phyloP scores from a whole-genome alignment of 352 stramenopile genomes.

The Phytophthora hybrid region DNA sequence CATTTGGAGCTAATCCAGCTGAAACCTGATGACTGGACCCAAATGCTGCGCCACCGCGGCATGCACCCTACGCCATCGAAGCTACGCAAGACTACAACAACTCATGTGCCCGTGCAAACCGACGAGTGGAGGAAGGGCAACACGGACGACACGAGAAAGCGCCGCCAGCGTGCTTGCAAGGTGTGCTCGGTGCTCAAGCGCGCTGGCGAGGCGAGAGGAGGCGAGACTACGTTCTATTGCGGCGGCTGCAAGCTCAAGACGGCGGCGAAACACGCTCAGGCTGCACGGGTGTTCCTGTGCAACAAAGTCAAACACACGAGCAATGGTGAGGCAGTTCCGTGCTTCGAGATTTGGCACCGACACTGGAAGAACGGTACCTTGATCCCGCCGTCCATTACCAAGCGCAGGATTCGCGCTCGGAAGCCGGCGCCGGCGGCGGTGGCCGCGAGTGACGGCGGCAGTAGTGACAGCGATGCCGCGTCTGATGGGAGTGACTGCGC shows the following conservation, averaged over 20 bases:
- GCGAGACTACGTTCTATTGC: slow-evolving; percentile 14
- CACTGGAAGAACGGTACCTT: slow-evolving; percentile 3
- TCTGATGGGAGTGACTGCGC: too few relatives aligned
- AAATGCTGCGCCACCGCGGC: not conserved
- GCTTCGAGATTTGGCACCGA: slow-evolving; percentile 18
- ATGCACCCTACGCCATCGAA: not conserved
- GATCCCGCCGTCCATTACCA: slow-evolving; percentile 2
- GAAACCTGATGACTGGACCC: not conserved
- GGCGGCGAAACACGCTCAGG: not conserved
- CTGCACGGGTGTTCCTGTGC: slow-evolving; percentile 2
- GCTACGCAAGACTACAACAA: not conserved
- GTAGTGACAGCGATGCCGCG: too few relatives aligned
- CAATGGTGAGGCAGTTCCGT: not conserved
- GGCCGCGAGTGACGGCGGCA: too few relatives aligned
- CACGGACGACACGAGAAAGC: not conserved
- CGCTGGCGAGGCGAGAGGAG: not conserved
- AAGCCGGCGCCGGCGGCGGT: too few relatives aligned
- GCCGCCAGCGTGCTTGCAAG: too few relatives aligned
- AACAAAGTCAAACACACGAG: slow-evolving; percentile 18
- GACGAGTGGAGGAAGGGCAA: slow-evolving; percentile 1
- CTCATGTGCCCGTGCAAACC: not conserved
- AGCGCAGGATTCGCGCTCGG: slow-evolving; percentile 1
- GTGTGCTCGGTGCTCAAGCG: not conserved
- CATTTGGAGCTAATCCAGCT: not conserved
- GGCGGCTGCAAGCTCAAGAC: slow-evolving; percentile 7